These are phyloP conservation scores for Periconia macrospinosa DNA, from an alignment of 2,329 filamentous ascomycete species.

Conservation along the genomic window DNA sequence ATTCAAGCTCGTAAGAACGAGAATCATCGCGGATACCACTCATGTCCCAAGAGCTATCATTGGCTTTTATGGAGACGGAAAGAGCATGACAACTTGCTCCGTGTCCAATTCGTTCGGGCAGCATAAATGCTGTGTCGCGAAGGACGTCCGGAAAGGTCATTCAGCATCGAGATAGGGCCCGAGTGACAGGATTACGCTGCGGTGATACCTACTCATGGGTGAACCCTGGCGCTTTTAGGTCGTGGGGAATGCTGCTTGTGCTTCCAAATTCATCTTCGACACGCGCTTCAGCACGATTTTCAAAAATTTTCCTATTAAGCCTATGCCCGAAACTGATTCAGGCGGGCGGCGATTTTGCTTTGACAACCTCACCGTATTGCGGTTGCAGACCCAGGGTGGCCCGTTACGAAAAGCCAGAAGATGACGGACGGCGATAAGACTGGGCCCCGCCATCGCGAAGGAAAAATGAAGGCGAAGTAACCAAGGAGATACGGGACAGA, in stretches of 20 bases:
- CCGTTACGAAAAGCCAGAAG: conserved; percentile 1
- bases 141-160: conserved; percentile 5
- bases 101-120: too few relatives aligned
- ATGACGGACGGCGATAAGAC: too few relatives aligned
- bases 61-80: too few relatives aligned
- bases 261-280: conserved; percentile 2
- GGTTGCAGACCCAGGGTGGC: conserved; percentile 10
- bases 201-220: conserved; percentile 8
- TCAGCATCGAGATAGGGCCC: conserved; percentile 13
- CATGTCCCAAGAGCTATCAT: too few relatives aligned
- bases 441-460: too few relatives aligned
- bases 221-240: conserved; percentile 14
- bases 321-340: conserved; percentile 22
- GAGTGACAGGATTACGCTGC: conserved; percentile 13
- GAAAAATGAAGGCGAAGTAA: too few relatives aligned
- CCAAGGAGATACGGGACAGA: conserved; percentile 12
- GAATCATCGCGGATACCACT: too few relatives aligned
- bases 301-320: neutral
- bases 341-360: conserved; percentile 14
- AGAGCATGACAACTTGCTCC: too few relatives aligned
- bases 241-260: conserved; percentile 4
- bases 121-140: conserved; percentile 5
- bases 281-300: conserved; percentile 13
- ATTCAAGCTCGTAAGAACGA: too few relatives aligned
- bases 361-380: conserved; percentile 2